Percentiles rank a stretch among this genome's conserved stretches.
Evolutionary conservation across 1,284 basidiomycete species (phyloP).

Genomic region (Ustilago vetiveriae): DNA sequence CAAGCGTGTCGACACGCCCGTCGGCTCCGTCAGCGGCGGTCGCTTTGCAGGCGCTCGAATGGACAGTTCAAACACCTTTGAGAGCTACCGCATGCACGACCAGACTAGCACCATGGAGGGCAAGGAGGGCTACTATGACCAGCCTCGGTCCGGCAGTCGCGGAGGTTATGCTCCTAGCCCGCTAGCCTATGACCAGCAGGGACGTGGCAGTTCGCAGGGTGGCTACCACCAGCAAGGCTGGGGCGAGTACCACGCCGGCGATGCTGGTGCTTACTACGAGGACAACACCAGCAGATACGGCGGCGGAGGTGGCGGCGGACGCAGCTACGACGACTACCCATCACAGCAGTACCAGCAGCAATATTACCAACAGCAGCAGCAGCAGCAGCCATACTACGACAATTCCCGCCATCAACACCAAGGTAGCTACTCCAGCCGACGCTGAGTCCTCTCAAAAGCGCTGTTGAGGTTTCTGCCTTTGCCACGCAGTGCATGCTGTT

Average conservation of each 20-base stretch:
- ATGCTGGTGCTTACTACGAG: slow-evolving; percentile 59
- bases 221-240: slow-evolving; percentile 56
- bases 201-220: slow-evolving; percentile 13
- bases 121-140: slow-evolving; percentile 58
- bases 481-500: neutral
- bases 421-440: slow-evolving; percentile 21
- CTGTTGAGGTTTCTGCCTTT: neutral
- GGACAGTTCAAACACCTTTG: slow-evolving; percentile 53
- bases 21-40: slow-evolving; percentile 39
- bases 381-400: slow-evolving; percentile 35
- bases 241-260: slow-evolving; percentile 59
- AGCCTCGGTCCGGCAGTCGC: slow-evolving; percentile 38
- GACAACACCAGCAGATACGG: slow-evolving; percentile 49
- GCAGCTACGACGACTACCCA: slow-evolving; percentile 38
- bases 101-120: slow-evolving; percentile 36
- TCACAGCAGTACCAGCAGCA: slow-evolving; percentile 21
- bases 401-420: slow-evolving; percentile 19
- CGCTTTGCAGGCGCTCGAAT: slow-evolving; percentile 32
- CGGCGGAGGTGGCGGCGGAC: slow-evolving; percentile 11
- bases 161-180: slow-evolving; percentile 33
- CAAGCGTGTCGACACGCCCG: slow-evolving; percentile 61
- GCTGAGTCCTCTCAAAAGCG: slow-evolving; percentile 1
- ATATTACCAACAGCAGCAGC: slow-evolving; percentile 18
- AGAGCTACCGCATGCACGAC: slow-evolving; percentile 61
- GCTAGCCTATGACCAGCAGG: slow-evolving; percentile 39